These are phyloP conservation scores for Trichophyton verrucosum DNA, from an alignment of 2,329 filamentous ascomycete species.

Conservation along the genomic window DNA sequence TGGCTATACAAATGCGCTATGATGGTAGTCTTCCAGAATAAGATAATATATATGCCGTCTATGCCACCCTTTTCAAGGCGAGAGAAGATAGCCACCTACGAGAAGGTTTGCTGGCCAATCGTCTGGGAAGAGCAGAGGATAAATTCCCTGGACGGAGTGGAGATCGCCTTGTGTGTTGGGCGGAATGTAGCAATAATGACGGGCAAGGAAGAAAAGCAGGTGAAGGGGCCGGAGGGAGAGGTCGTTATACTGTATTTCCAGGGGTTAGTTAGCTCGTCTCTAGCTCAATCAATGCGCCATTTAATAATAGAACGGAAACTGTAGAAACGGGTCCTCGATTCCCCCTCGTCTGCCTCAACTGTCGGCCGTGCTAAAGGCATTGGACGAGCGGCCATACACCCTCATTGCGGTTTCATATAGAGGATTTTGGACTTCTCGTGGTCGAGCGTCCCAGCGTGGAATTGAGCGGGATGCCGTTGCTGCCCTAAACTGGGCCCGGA, in stretches of 20 bases:
- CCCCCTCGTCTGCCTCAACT: slow-evolving; percentile 37
- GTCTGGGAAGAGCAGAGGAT: slow-evolving; percentile 54
- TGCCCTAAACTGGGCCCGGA: slow-evolving; percentile 49
- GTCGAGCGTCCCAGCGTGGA: slow-evolving; percentile 56
- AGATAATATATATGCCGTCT: slow-evolving; percentile 70
- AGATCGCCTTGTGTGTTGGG: slow-evolving; percentile 49
- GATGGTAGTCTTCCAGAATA: slow-evolving; percentile 67
- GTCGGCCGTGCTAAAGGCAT: slow-evolving; percentile 31
- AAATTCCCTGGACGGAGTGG: slow-evolving; percentile 51
- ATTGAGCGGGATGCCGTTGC: slow-evolving; percentile 58
- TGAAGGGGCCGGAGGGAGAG: slow-evolving; percentile 5
- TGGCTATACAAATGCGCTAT: slow-evolving; percentile 56
- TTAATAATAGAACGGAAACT: background rate
- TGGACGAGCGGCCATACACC: slow-evolving; percentile 11
- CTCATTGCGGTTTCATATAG: slow-evolving; percentile 47
- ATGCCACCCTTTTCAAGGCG: slow-evolving; percentile 57
- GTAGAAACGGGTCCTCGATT: slow-evolving; percentile 31
- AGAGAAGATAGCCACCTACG: slow-evolving; percentile 55
- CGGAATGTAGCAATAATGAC: background rate
- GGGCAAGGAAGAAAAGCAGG: background rate
- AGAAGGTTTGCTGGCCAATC: slow-evolving; percentile 47
- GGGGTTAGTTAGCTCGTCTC: slow-evolving; percentile 23
- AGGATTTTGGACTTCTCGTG: slow-evolving; percentile 66
- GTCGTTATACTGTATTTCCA: slow-evolving; percentile 39
- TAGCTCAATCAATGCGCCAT: background rate